phyloP scores from a whole-genome alignment of 768 basidiomycete genomes.

The Pulveroboletus sp. region DNA sequence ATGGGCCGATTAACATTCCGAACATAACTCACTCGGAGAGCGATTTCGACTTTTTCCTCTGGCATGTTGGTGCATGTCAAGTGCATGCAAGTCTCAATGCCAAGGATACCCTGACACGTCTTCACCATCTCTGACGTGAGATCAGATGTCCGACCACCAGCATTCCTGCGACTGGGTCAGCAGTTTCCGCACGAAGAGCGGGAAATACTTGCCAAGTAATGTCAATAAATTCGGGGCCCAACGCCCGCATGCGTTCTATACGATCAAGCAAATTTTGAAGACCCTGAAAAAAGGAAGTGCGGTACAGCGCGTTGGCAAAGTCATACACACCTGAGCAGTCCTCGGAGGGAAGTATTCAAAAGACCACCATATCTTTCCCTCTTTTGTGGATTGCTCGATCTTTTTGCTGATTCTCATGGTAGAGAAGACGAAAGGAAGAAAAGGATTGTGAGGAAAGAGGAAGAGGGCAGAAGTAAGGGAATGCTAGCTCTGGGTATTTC shows the following conservation, averaged over 20 bases:
- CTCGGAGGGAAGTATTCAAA: slow-evolving; percentile 98
- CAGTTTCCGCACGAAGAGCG: background rate
- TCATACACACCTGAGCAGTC: slow-evolving; percentile 73
- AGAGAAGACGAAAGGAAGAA: slow-evolving; percentile 14
- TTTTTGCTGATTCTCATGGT: slow-evolving; percentile 94
- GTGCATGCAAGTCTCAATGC: slow-evolving; percentile 98
- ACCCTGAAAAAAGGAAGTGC: slow-evolving; percentile 8
- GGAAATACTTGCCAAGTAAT: slow-evolving; percentile 74
- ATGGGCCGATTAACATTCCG: background rate
- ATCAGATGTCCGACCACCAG: slow-evolving; percentile 92
- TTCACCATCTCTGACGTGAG: slow-evolving; percentile 91
- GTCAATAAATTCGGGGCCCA: slow-evolving; percentile 97
- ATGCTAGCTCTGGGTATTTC: slow-evolving; percentile 22
- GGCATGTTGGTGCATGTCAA: slow-evolving; percentile 99
- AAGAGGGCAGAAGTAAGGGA: background rate
- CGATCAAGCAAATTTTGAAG: slow-evolving; percentile 95
- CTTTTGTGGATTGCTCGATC: slow-evolving; percentile 78
- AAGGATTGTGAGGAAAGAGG: slow-evolving; percentile 17
- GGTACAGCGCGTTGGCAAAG: background rate
- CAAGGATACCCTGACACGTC: slow-evolving; percentile 88
- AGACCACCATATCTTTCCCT: slow-evolving; percentile 93
- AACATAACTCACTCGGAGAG: slow-evolving; percentile 63
- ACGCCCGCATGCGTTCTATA: slow-evolving; percentile 93
- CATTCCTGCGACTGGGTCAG: slow-evolving; percentile 62
- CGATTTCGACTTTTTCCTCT: slow-evolving; percentile 89